phyloP scores from a whole-genome alignment of 805 yeast species.

The Candida insectalens region DNA sequence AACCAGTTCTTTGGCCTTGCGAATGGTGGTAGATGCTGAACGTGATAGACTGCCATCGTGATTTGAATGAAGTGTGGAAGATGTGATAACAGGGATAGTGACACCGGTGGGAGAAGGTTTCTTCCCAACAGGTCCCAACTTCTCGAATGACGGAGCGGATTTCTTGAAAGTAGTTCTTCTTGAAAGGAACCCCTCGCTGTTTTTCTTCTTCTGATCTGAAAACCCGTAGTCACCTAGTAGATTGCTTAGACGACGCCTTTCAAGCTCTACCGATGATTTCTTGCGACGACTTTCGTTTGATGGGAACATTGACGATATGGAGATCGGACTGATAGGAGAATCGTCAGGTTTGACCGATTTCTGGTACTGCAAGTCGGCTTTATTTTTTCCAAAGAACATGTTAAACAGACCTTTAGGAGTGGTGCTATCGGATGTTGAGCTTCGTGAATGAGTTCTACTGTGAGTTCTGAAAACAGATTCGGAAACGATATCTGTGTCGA shows the following conservation, averaged over 20 bases:
- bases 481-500: neutral
- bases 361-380: slow-evolving; percentile 7
- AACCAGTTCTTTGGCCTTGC: neutral
- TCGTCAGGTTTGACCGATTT: slow-evolving; percentile 7
- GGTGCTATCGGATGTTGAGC: slow-evolving; percentile 17
- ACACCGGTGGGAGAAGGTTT: slow-evolving; percentile 24
- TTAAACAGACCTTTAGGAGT: slow-evolving; percentile 21
- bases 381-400: slow-evolving; percentile 21
- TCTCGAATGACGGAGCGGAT: slow-evolving; percentile 16
- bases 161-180: neutral
- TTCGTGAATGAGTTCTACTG: slow-evolving; percentile 19
- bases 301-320: slow-evolving; percentile 9
- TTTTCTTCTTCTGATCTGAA: slow-evolving; percentile 6
- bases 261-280: slow-evolving; percentile 8
- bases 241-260: slow-evolving; percentile 11
- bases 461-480: too few relatives aligned
- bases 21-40: slow-evolving; percentile 1
- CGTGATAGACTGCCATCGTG: neutral
- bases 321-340: slow-evolving; percentile 18
- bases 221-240: slow-evolving; percentile 8
- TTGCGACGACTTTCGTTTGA: slow-evolving; percentile 8
- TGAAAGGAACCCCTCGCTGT: slow-evolving; percentile 1
- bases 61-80: slow-evolving; percentile 16
- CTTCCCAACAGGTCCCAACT: slow-evolving; percentile 25
- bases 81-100: slow-evolving; percentile 24